phyloP scores from a whole-genome alignment of 2,329 filamentous ascomycete species.

The Orbilia blumenaviensis region DNA sequence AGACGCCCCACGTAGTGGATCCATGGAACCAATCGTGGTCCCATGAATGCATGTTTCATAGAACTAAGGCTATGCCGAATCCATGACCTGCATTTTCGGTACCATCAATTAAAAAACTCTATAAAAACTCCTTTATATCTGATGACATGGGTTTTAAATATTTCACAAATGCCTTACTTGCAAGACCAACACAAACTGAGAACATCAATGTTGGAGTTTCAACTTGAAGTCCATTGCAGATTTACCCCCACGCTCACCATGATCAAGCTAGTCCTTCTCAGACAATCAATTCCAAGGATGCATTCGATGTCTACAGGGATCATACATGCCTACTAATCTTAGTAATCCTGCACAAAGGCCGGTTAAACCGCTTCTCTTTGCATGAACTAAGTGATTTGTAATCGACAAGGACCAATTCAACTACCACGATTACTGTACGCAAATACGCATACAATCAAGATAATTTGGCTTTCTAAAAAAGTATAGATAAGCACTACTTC shows the following conservation, averaged over 20 bases:
- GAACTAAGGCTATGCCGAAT: background rate
- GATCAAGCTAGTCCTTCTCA: too few species aligned
- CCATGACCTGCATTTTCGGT: conserved; percentile 6
- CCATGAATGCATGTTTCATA: background rate
- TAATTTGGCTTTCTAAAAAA: too few species aligned
- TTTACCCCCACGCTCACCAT: background rate
- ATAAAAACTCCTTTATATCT: background rate
- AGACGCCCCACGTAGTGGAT: background rate
- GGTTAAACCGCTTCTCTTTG: background rate
- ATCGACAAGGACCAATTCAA: conserved; percentile 9
- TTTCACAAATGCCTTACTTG: background rate
- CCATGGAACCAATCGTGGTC: conserved; percentile 9
- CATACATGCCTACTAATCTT: background rate
- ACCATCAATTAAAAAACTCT: background rate
- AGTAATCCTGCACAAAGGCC: background rate
- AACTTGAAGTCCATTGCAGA: too few species aligned
- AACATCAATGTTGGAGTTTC: background rate
- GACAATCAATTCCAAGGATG: too few species aligned
- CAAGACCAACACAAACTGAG: background rate
- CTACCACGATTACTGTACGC: background rate
- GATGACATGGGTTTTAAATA: conserved; percentile 3
- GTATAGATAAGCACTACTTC: too few species aligned
- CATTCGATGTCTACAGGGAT: background rate
- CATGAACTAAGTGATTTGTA: conserved; percentile 43
- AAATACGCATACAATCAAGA: background rate